These are phyloP conservation scores for Kwoniella botswanensis DNA, from an alignment of 768 basidiomycete species.

Conservation along the genomic window DNA sequence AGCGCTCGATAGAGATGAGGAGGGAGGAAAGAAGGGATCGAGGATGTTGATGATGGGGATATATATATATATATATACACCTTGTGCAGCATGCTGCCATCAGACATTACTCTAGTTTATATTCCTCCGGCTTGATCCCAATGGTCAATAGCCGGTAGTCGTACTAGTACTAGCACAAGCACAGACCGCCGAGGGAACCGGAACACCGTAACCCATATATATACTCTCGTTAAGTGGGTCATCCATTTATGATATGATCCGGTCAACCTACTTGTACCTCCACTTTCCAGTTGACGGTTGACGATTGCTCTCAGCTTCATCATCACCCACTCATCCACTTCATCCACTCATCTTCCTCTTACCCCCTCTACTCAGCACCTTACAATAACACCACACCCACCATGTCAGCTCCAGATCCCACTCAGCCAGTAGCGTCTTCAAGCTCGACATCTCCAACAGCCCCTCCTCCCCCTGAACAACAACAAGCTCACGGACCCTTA, in stretches of 20 bases:
- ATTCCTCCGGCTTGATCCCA: not conserved
- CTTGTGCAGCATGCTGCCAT: not conserved
- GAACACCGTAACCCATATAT: not conserved
- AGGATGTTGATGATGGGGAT: not conserved
- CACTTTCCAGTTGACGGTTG: not conserved
- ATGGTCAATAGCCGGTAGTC: slow-evolving; percentile 8
- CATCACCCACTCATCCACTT: not conserved
- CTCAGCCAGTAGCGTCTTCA: not conserved
- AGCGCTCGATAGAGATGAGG: not conserved
- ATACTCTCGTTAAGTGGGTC: not conserved
- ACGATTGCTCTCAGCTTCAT: not conserved
- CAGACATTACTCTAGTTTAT: not conserved
- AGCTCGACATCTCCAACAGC: not conserved
- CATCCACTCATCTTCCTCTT: not conserved
- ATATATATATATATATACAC: not conserved
- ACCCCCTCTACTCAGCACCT: not conserved
- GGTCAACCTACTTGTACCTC: not conserved
- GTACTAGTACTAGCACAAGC: not conserved
- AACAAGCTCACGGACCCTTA: slow-evolving; percentile 24
- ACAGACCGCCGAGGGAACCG: slow-evolving; percentile 4
- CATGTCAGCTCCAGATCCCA: not conserved
- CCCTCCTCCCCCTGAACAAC: not conserved
- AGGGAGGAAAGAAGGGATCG: not conserved
- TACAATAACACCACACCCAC: not conserved
- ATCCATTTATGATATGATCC: not conserved